phyloP scores from a whole-genome alignment of 257 asterid species.

The Gynochthodes officinalis region DNA sequence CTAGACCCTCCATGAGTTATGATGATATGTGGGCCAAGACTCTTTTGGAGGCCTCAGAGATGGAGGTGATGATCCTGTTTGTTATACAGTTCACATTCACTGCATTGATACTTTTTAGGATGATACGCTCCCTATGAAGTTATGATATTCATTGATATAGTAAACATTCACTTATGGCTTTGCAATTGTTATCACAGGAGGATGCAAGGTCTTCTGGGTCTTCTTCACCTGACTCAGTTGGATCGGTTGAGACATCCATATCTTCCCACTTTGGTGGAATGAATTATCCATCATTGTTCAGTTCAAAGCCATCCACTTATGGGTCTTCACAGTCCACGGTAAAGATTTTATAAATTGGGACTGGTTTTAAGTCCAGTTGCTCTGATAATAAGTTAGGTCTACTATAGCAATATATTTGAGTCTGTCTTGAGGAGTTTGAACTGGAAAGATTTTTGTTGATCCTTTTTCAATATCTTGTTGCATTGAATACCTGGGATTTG shows the following conservation, averaged over 20 bases:
- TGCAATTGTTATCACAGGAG: conserved; percentile 49
- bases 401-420: background rate
- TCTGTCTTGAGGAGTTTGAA: background rate
- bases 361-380: background rate
- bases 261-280: conserved; percentile 97
- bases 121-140: background rate
- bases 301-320: conserved; percentile 77
- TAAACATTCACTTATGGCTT: background rate
- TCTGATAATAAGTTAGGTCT: background rate
- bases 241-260: conserved; percentile 96
- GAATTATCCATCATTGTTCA: conserved; percentile 96
- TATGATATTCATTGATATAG: background rate
- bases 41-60: conserved; percentile 81
- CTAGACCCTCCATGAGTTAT: conserved; percentile 93
- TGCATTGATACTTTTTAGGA: background rate
- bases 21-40: conserved; percentile 99
- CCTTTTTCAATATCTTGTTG: background rate
- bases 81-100: background rate
- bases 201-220: conserved; percentile 93
- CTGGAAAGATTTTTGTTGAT: background rate
- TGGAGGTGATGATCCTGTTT: conserved; percentile 50
- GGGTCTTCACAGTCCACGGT: conserved; percentile 74
- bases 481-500: background rate
- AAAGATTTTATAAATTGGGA: conserved; percentile 4
- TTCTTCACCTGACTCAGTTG: conserved; percentile 93